Percentiles rank a stretch among this genome's conserved stretches.
Conservation (phyloP, 148 eudicot species). For the Rhododendron henanense region DNA sequence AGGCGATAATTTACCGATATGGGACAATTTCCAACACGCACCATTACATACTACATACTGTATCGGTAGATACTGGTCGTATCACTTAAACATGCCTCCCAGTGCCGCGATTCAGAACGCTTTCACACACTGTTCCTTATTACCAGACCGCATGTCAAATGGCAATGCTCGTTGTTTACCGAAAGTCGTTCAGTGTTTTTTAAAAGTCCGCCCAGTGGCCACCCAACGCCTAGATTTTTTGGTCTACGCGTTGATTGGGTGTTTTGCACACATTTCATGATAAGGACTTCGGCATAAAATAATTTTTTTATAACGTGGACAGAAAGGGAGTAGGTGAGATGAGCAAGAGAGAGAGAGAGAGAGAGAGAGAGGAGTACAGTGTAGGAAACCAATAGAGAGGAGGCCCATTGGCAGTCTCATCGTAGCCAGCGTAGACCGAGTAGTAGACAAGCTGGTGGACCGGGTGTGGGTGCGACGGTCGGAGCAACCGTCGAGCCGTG, state of each 20-base stretch:
- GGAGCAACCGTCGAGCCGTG: slow-evolving; percentile 44
- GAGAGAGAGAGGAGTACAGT: no score
- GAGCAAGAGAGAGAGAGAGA: neutral
- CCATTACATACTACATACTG: no score
- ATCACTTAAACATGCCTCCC: no score
- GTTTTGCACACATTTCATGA: no score
- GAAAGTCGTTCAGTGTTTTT: neutral
- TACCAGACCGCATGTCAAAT: neutral
- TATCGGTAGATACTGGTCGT: no score
- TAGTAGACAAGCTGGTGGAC: slow-evolving; percentile 69
- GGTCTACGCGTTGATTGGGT: no score
- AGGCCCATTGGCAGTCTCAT: slow-evolving; percentile 48
- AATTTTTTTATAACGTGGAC: no score
- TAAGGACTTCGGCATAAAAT: no score
- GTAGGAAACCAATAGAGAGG: slow-evolving; percentile 88
- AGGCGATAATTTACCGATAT: no score
- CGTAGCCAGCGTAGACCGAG: slow-evolving; percentile 53
- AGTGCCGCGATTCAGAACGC: neutral
- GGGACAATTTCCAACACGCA: no score
- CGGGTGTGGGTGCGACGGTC: slow-evolving; percentile 61
- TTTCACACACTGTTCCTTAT: neutral
- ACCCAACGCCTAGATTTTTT: no score
- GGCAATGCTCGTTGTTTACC: neutral
- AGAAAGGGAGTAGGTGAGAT: neutral
- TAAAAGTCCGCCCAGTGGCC: no score